These are phyloP conservation scores for Penicillium thymicola DNA, from an alignment of 2,329 filamentous ascomycete genomes.

Conservation along the genomic window DNA sequence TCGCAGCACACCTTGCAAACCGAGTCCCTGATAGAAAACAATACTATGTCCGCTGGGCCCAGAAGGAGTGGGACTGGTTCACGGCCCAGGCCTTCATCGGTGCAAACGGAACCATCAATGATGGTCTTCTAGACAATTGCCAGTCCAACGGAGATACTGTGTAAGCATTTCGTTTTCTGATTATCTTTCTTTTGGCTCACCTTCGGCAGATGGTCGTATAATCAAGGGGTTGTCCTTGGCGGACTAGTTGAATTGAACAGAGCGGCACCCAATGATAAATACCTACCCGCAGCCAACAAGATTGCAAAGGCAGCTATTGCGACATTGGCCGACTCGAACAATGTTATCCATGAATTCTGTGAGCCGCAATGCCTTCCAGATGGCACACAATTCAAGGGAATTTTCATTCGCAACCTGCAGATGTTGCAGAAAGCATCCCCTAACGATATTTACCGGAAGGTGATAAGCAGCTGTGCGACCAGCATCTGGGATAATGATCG, in stretches of 20 bases:
- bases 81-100: constrained; percentile 48
- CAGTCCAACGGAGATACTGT: constrained; percentile 45
- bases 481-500: constrained; percentile 63
- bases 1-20: constrained; percentile 56
- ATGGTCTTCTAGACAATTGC: constrained; percentile 52
- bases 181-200: background rate
- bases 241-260: constrained; percentile 54
- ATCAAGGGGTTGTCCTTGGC: constrained; percentile 60
- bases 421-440: constrained; percentile 55
- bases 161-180: constrained; percentile 9
- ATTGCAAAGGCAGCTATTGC: constrained; percentile 56
- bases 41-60: constrained; percentile 47
- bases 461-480: constrained; percentile 61
- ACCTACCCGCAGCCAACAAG: constrained; percentile 43
- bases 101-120: constrained; percentile 50
- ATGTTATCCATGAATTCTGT: constrained; percentile 54
- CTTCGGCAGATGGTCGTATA: constrained; percentile 50
- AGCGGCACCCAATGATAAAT: constrained; percentile 42
- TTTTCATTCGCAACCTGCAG: constrained; percentile 64
- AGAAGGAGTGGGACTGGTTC: constrained; percentile 53
- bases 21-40: constrained; percentile 37
- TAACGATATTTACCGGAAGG: constrained; percentile 49
- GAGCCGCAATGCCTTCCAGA: constrained; percentile 51
- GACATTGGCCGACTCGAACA: constrained; percentile 44
- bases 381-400: constrained; percentile 67